These are phyloP conservation scores for Zangia roseola DNA, from an alignment of 768 basidiomycete genomes.

Conservation along the genomic window DNA sequence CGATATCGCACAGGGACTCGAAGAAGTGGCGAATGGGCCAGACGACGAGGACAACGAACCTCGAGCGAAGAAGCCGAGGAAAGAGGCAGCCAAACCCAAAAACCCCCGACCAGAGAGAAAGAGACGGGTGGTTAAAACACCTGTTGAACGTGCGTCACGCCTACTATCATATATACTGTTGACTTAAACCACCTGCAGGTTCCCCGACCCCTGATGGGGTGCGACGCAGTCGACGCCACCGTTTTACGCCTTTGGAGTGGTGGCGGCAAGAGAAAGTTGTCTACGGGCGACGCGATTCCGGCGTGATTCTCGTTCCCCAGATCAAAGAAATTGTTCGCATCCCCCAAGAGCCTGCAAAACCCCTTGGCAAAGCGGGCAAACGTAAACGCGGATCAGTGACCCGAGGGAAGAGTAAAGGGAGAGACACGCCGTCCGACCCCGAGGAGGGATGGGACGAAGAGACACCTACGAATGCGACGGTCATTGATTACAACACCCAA, in stretches of 20 bases:
- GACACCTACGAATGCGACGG: conserved; percentile 63
- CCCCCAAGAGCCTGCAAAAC: conserved; percentile 47
- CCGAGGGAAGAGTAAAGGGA: conserved; percentile 38
- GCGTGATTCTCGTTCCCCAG: conserved; percentile 53
- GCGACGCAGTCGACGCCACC: conserved; percentile 68
- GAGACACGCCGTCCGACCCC: conserved; percentile 39
- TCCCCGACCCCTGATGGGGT: conserved; percentile 44
- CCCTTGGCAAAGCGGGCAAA: conserved; percentile 44
- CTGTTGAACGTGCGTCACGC: conserved; percentile 25
- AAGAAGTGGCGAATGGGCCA: conserved; percentile 51
- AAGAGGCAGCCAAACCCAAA: conserved; percentile 28
- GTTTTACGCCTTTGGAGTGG: conserved; percentile 76
- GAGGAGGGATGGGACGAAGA: conserved; percentile 87
- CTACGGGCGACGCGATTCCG: conserved; percentile 63
- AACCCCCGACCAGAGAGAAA: conserved; percentile 26
- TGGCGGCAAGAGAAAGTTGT: conserved; percentile 93
- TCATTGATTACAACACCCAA: conserved; percentile 63
- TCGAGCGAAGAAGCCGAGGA: conserved; percentile 27
- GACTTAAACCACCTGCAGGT: conserved; percentile 17
- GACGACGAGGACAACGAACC: conserved; percentile 40
- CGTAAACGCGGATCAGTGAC: conserved; percentile 30
- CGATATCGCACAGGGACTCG: conserved; percentile 43
- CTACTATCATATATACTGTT: not conserved
- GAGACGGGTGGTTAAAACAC: conserved; percentile 15
- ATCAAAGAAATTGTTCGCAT: conserved; percentile 65